phyloP scores from a whole-genome alignment of 768 basidiomycete genomes.

The Xanthoconium stramineum region DNA sequence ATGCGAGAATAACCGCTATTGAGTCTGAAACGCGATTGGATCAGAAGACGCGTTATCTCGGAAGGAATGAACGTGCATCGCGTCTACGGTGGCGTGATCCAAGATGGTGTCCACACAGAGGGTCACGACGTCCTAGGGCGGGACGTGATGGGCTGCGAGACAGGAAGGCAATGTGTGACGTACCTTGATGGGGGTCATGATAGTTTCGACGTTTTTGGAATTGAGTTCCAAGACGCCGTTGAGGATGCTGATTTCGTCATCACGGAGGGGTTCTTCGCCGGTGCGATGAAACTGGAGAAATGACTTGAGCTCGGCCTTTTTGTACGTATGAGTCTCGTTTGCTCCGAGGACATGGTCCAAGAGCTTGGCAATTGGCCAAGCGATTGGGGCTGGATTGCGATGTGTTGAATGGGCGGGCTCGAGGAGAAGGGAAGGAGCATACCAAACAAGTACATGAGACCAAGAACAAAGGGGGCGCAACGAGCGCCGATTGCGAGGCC shows the following conservation, averaged over 20 bases:
- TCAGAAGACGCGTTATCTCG: slow-evolving; percentile 2
- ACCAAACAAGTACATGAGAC: slow-evolving; percentile 65
- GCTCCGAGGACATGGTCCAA: slow-evolving; percentile 80
- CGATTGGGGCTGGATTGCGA: slow-evolving; percentile 59
- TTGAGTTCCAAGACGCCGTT: slow-evolving; percentile 80
- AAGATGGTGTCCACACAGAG: slow-evolving; percentile 75
- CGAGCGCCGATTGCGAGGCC: slow-evolving; percentile 78
- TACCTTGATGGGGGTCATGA: slow-evolving; percentile 81
- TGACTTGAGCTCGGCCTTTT: slow-evolving; percentile 76
- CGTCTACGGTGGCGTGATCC: slow-evolving; percentile 75
- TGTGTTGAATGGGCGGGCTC: too few species aligned
- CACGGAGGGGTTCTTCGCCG: slow-evolving; percentile 70
- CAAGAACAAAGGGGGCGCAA: slow-evolving; percentile 72
- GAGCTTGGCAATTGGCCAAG: slow-evolving; percentile 66
- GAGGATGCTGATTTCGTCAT: slow-evolving; percentile 79
- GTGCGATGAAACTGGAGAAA: slow-evolving; percentile 79
- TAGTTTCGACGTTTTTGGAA: slow-evolving; percentile 67
- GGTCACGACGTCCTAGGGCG: slow-evolving; percentile 70
- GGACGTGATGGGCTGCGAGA: neutral
- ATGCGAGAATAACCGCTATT: slow-evolving; percentile 90
- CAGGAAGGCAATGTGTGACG: neutral
- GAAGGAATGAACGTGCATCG: slow-evolving; percentile 49
- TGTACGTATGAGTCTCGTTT: slow-evolving; percentile 71
- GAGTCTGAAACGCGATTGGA: slow-evolving; percentile 39
- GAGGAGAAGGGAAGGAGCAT: slow-evolving; percentile 1